Conservation (phyloP, 352 stramenopile genomes). For the Halophytophthora polymorphica region DNA sequence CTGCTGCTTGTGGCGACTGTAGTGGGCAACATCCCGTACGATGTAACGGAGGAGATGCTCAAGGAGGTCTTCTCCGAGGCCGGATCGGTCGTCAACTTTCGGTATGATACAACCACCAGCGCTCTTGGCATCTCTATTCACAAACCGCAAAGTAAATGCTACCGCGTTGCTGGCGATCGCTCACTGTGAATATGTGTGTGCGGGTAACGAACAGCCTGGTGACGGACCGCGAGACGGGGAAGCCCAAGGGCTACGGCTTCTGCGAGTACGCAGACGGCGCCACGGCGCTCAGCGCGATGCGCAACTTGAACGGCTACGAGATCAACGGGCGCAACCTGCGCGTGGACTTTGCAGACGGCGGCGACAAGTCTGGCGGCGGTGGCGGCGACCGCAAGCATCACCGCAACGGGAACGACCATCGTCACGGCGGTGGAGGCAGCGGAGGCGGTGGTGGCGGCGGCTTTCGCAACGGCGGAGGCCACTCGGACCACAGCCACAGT, state of each 20-base stretch:
- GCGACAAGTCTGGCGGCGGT: constrained; percentile 43
- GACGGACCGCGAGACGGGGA: constrained; percentile 79
- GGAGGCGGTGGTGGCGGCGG: constrained; percentile 24
- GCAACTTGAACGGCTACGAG: constrained; percentile 84
- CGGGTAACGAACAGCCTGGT: constrained; percentile 45
- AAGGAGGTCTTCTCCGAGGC: constrained; percentile 87
- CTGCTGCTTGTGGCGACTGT: constrained; percentile 12
- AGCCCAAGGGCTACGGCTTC: constrained; percentile 85
- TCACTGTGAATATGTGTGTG: constrained; percentile 9
- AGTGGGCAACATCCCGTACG: constrained; percentile 89
- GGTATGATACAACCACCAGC: constrained; percentile 28
- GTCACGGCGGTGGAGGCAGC: constrained; percentile 20
- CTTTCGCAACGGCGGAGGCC: constrained; percentile 18
- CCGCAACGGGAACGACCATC: constrained; percentile 18
- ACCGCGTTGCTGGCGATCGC: constrained; percentile 2
- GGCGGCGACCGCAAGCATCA: constrained; percentile 27
- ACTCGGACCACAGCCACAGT: constrained; percentile 22
- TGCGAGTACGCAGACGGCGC: constrained; percentile 84
- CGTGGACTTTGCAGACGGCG: constrained; percentile 81
- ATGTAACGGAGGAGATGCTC: constrained; percentile 86
- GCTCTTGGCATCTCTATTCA: too few species aligned
- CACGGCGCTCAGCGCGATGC: constrained; percentile 81
- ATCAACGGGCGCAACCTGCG: constrained; percentile 81
- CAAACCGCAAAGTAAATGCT: too few species aligned
- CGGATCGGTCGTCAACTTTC: constrained; percentile 81